Evolutionary conservation across 345 rosid species (phyloP).

Genomic region (Cardiospermum halicacabum): DNA sequence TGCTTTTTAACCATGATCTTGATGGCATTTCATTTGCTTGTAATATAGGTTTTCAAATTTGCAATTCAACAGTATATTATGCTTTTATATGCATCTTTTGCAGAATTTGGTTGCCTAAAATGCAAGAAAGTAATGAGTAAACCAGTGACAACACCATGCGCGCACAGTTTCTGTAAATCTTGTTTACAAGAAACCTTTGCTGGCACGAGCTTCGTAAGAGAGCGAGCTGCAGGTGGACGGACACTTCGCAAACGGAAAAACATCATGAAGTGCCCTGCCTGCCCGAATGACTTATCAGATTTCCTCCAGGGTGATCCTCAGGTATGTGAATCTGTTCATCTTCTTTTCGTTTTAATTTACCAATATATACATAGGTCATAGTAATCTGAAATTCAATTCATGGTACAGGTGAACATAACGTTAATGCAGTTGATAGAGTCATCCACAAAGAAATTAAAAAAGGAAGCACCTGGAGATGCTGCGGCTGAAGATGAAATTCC

Average conservation of each 20-base stretch:
- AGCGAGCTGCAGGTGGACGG: conserved; percentile 50
- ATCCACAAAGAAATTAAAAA: no score
- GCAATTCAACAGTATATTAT: background rate
- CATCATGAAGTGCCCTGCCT: conserved; percentile 45
- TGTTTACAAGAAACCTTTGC: conserved; percentile 50
- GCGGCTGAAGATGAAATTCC: no score
- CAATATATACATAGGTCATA: no score
- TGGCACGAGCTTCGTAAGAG: conserved; percentile 33
- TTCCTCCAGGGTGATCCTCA: conserved; percentile 50
- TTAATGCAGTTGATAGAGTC: no score
- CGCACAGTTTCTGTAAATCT: conserved; percentile 56
- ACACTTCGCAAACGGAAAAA: conserved; percentile 44
- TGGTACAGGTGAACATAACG: no score
- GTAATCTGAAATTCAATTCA: no score
- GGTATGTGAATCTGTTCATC: conserved; percentile 27
- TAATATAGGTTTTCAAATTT: no score
- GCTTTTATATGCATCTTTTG: background rate
- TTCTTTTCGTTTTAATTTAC: background rate
- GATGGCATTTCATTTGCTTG: no score
- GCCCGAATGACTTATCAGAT: conserved; percentile 48
- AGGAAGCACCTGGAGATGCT: no score
- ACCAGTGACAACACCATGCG: conserved; percentile 62
- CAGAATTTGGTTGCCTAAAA: conserved; percentile 50
- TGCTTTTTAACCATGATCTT: no score
- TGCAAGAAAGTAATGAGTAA: conserved; percentile 47